phyloP scores from a whole-genome alignment of 306 rosid species.

The Glycine latifolia region DNA sequence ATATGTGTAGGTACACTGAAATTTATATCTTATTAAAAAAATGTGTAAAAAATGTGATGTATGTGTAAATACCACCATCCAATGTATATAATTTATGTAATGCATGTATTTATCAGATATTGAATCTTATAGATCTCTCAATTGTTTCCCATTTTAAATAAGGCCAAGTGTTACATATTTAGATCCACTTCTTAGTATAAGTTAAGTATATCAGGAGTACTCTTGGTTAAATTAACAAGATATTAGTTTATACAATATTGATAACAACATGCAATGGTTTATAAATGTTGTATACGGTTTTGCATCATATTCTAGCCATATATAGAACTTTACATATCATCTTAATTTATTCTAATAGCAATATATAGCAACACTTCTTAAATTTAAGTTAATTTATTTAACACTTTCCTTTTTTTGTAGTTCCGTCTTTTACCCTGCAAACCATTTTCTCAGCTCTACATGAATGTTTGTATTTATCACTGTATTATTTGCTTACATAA shows the following conservation, averaged over 20 bases:
- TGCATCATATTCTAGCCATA: neutral
- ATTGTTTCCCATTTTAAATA: neutral
- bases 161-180: neutral
- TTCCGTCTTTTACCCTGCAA: neutral
- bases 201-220: neutral
- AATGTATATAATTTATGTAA: neutral
- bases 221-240: neutral
- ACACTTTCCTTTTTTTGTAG: neutral
- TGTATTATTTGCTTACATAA: constrained; percentile 14
- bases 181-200: neutral
- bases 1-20: neutral
- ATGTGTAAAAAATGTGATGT: neutral
- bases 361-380: neutral
- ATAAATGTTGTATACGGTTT: neutral
- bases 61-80: neutral
- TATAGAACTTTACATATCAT: neutral
- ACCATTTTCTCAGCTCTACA: constrained; percentile 15
- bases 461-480: constrained; percentile 32
- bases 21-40: neutral
- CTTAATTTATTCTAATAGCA: neutral
- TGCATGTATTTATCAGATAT: too few relatives aligned
- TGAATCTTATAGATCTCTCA: neutral
- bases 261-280: neutral
- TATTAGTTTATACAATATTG: neutral
- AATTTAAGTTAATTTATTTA: neutral